Evolutionary conservation across 2,329 filamentous ascomycete genomes (phyloP), one percentile per base, ranked within the genome.

Genomic region (Sporothrix brunneoviolacea): DNA sequence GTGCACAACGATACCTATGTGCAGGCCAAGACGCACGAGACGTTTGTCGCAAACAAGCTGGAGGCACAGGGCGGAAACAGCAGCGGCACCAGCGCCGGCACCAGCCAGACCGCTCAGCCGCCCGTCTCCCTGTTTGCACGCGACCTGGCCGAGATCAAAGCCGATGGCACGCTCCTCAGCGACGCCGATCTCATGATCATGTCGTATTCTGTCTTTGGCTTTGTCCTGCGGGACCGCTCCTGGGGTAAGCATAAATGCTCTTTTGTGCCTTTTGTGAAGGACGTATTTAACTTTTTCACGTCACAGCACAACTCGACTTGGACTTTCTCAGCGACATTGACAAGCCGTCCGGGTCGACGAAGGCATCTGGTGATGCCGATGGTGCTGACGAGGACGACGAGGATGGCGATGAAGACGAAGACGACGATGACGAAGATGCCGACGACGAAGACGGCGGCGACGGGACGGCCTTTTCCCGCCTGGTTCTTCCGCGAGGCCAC

Each of bases 181-280:
- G 27, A 30, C 3, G 16, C 7, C 10, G 40, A 43, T 6, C 12
- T 43, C 15, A 32, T 43, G 16, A 43, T 43, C 16, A 43, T 43
- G 40, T 33, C 40, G 16, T 43, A 19, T 13, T 2, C 16, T 7
- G 40, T 33, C 4, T 28, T 19, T 12, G 40, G 40, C 10, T 43
- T 21, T 43, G 18, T 43, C 12, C 40, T 43, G 16, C 27, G 40
- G 1, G 28, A 32, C 27, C 40, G 40, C n/a, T 32, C 40, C 3
- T 43, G 27, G 40, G 40, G 40, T 43, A 32, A 43, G 40, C 8
- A 42, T 13, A 16, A n/a, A n/a, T n/a, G n/a, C n/a, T n/a, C n/a
- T n/a, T n/a, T n/a, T n/a, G n/a, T n/a, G n/a, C n/a, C n/a, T n/a
- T n/a, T n/a, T n/a, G n/a, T n/a, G n/a, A n/a, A n/a, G n/a, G n/a